Evolutionary conservation across 2,329 filamentous ascomycete genomes (phyloP), one percentile per base, ranked within the genome.

Genomic region (Aspergillus hortae): DNA sequence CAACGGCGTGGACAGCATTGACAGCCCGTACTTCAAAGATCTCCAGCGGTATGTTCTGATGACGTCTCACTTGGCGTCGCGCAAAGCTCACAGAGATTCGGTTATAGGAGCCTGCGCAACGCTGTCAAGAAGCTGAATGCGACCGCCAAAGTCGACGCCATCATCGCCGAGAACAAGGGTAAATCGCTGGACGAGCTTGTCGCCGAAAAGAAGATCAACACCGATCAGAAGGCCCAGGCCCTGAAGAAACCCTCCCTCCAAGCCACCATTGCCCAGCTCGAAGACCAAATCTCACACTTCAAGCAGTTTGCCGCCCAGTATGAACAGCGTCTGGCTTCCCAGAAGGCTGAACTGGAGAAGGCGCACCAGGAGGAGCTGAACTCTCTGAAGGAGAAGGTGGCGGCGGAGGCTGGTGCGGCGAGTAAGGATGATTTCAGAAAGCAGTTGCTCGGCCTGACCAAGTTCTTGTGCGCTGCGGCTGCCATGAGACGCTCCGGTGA

Each of bases 41-140:
- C 80, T 97, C 46, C 85, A 92, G 68, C 96, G 95, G 92, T 96
- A 77, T 69, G 85, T 69, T 32, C 30, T 36, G 25, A n/a, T 41
- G 12, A 41, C 40, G n/a, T 12, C 19, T 19, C 19, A 6, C 17
- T 42, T n/a, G 35, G 27, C 17, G 17, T 33, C n/a, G 44, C 44
- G 38, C 38, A 44, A 21, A 19, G 40, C 40, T 48, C 12, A 48
- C 46, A n/a, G 9, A 6, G 9, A 30, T 23, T 2, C 4, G 14
- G 21, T 3, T 57, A 42, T 55, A 96, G 91, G 80, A 90, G 84
- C 73, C 89, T 96, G 64, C 91, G 92, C 67, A 95, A 94, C 73
- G 77, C 94, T 66, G 88, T 86, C 79, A 97, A 96, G 83, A 96
- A 96, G 77, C 86, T 97, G 65, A 80, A 81, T 60, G 76, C 76